Evolutionary conservation across 2,329 filamentous ascomycete genomes (phyloP).

Genomic region (Cryphonectria parasitica): DNA sequence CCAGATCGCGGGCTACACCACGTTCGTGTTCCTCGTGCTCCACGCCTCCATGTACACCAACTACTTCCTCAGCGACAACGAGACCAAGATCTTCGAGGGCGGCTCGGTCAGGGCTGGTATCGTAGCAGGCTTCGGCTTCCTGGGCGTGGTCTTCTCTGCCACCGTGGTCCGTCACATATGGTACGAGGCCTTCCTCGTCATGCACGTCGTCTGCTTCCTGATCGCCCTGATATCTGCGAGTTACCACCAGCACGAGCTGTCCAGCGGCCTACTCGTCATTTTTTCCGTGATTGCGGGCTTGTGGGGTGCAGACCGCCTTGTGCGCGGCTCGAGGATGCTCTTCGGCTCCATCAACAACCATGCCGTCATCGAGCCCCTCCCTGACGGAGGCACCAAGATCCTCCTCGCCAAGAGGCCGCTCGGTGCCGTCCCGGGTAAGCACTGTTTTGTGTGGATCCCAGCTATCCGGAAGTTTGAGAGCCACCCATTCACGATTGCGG

Average conservation of each 20-base stretch:
- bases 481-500: conserved; percentile 67
- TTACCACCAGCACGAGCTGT: conserved; percentile 55
- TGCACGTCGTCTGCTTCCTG: conserved; percentile 55
- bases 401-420: conserved; percentile 53
- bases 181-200: conserved; percentile 61
- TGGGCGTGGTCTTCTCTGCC: conserved; percentile 49
- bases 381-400: conserved; percentile 59
- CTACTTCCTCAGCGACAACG: conserved; percentile 42
- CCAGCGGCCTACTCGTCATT: conserved; percentile 45
- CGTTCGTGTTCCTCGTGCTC: conserved; percentile 49
- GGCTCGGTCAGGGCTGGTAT: conserved; percentile 52
- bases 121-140: conserved; percentile 50
- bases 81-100: conserved; percentile 40
- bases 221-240: conserved; percentile 51
- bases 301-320: conserved; percentile 55
- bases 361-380: conserved; percentile 57
- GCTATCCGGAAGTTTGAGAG: conserved; percentile 59
- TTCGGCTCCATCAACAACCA: conserved; percentile 54
- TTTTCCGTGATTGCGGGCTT: conserved; percentile 48
- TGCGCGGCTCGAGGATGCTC: conserved; percentile 50
- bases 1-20: conserved; percentile 54
- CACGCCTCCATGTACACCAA: conserved; percentile 50
- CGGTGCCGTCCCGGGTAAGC: conserved; percentile 56
- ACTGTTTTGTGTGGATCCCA: conserved; percentile 69
- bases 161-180: conserved; percentile 49